Conservation (phyloP, 768 basidiomycete genomes). For the Phylloporus scabripes region DNA sequence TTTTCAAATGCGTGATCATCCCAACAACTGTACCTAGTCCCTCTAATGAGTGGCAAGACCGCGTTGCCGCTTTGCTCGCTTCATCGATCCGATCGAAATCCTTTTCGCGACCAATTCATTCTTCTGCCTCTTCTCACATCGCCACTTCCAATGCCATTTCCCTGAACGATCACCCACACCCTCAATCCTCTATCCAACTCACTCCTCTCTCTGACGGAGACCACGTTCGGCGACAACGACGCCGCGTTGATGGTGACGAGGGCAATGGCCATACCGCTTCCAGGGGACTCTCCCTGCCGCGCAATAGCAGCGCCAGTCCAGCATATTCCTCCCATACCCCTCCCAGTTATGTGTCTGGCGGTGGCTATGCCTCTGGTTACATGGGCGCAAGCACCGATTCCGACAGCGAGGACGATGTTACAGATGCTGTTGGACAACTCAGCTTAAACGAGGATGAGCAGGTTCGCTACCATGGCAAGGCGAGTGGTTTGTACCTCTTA, state of each 20-base stretch:
- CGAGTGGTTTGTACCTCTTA: conserved; percentile 72
- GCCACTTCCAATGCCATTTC: conserved; percentile 5
- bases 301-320: conserved; percentile 17
- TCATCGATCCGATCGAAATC: conserved; percentile 16
- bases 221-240: conserved; percentile 43
- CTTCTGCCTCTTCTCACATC: neutral
- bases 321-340: conserved; percentile 15
- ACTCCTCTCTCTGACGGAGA: conserved; percentile 19
- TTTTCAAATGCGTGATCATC: neutral
- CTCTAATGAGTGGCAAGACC: conserved; percentile 81
- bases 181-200: conserved; percentile 10
- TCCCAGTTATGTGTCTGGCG: conserved; percentile 10
- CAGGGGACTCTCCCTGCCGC: neutral
- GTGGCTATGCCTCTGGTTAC: conserved; percentile 22
- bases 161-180: conserved; percentile 8
- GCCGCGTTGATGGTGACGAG: conserved; percentile 36
- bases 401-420: conserved; percentile 42
- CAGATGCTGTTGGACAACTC: conserved; percentile 77
- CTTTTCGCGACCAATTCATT: neutral
- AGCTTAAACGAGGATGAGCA: conserved; percentile 84
- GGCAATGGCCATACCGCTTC: conserved; percentile 8
- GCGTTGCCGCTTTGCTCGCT: conserved; percentile 35
- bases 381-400: conserved; percentile 31
- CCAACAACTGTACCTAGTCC: conserved; percentile 41
- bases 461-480: conserved; percentile 83